Conservation (phyloP, 2,329 filamentous ascomycete genomes). For the Curvularia sp. region DNA sequence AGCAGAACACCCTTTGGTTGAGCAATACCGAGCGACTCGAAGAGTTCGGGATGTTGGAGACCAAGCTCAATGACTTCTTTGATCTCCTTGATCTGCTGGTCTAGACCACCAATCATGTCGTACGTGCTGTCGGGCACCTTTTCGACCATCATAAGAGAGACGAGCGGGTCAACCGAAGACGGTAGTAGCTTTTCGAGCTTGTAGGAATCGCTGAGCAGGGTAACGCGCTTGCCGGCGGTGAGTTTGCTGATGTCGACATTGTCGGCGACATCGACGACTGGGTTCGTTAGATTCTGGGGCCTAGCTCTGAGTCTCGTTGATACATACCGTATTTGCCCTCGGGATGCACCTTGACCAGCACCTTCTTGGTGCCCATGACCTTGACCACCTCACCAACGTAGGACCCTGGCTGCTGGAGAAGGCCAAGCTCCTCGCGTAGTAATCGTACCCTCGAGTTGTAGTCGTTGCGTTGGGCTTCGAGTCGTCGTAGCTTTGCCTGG, state of each 20-base stretch:
- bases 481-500: slow-evolving; percentile 89
- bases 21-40: slow-evolving; percentile 98
- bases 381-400: slow-evolving; percentile 99
- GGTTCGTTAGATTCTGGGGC: slow-evolving; percentile 10
- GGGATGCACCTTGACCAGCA: slow-evolving; percentile 97
- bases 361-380: slow-evolving; percentile 99
- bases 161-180: slow-evolving; percentile 95
- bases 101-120: slow-evolving; percentile 99
- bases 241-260: slow-evolving; percentile 94
- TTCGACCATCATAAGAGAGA: slow-evolving; percentile 99
- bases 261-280: slow-evolving; percentile 95
- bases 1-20: slow-evolving; percentile 97
- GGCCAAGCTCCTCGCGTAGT: slow-evolving; percentile 90
- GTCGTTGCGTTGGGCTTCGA: slow-evolving; percentile 98
- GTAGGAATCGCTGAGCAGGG: slow-evolving; percentile 94
- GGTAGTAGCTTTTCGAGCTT: slow-evolving; percentile 98
- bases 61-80: slow-evolving; percentile 99
- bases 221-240: slow-evolving; percentile 96
- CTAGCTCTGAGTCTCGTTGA: background rate
- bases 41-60: slow-evolving; percentile 96
- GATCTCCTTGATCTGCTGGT: slow-evolving; percentile 99
- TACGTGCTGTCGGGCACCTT: slow-evolving; percentile 99
- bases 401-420: slow-evolving; percentile 95
- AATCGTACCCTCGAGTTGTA: slow-evolving; percentile 98
- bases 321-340: slow-evolving; percentile 97